A percentile compares a stretch with the other conserved stretches of the same genome.
Evolutionary conservation across 495 filamentous ascomycete genomes (phyloP).

Genomic region (Aspergillus cristatus): DNA sequence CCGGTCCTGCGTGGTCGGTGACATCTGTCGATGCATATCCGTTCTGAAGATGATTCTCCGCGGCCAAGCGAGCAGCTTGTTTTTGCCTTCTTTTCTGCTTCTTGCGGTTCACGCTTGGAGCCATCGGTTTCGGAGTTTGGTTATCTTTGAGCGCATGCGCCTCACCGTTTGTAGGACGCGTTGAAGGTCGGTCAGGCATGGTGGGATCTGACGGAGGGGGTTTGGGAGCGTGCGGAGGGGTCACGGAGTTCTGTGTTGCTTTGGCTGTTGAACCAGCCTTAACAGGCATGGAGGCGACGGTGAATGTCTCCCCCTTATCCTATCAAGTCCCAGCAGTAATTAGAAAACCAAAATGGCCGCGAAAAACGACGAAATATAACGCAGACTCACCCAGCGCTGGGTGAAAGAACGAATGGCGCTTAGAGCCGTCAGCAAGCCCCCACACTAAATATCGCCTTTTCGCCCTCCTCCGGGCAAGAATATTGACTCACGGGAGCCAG

Average conservation of each 20-base stretch:
- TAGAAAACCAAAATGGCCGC: too few relatives aligned
- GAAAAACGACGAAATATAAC: too few relatives aligned
- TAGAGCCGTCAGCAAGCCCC: too few relatives aligned
- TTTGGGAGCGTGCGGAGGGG: slow-evolving; percentile 19
- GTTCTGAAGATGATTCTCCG: slow-evolving; percentile 31
- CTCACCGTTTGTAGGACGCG: slow-evolving; percentile 27
- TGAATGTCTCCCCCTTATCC: background rate
- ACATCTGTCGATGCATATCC: slow-evolving; percentile 17
- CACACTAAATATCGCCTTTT: too few relatives aligned
- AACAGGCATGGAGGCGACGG: slow-evolving; percentile 1
- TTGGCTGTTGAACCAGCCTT: background rate
- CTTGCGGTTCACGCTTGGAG: slow-evolving; percentile 67
- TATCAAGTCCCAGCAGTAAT: too few relatives aligned
- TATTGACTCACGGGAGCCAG: slow-evolving; percentile 5
- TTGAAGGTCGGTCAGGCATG: slow-evolving; percentile 28
- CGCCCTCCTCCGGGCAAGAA: background rate
- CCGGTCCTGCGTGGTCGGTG: slow-evolving; percentile 8
- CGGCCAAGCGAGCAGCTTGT: slow-evolving; percentile 61
- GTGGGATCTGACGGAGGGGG: slow-evolving; percentile 12
- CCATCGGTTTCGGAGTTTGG: slow-evolving; percentile 19
- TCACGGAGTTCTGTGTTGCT: slow-evolving; percentile 12
- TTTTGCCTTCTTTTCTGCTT: slow-evolving; percentile 83
- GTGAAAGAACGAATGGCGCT: too few relatives aligned
- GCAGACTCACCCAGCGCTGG: too few relatives aligned
- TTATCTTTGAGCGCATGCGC: slow-evolving; percentile 19